A percentile compares a stretch with the other conserved stretches of the same genome.
Evolutionary conservation across 768 basidiomycete genomes (phyloP).

Genomic region (Podaxis sp.): DNA sequence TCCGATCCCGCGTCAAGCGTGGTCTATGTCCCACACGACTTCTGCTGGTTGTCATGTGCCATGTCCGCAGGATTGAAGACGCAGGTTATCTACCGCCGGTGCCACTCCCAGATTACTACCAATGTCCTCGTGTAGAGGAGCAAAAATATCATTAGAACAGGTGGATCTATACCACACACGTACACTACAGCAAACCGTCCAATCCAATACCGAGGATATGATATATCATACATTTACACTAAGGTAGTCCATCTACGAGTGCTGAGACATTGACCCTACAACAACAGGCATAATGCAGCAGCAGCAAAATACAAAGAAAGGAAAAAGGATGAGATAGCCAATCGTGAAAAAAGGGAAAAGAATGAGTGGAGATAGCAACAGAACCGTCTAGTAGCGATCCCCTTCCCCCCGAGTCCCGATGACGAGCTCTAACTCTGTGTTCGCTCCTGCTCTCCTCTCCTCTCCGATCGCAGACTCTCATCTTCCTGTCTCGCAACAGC

Average conservation of each 20-base stretch:
- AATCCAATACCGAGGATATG: background rate
- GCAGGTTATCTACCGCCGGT: background rate
- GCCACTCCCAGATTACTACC: background rate
- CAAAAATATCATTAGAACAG: background rate
- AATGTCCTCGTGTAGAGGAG: background rate
- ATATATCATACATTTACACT: background rate
- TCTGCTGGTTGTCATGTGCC: background rate
- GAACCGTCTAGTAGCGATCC: background rate
- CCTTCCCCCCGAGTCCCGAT: background rate
- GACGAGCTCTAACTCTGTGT: background rate
- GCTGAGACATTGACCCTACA: background rate
- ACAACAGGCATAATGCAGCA: background rate
- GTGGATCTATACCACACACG: background rate
- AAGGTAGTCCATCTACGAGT: background rate
- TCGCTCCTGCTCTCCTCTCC: background rate
- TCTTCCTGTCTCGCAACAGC: background rate
- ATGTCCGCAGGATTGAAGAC: background rate
- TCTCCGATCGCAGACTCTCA: background rate
- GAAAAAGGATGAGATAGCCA: background rate
- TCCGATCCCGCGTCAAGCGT: background rate
- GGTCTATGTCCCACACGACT: background rate
- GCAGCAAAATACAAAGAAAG: background rate
- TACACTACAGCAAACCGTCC: background rate
- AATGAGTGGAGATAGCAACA: background rate
- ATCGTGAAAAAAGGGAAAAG: background rate